Base-by-base conservation (phyloP, 495 filamentous ascomycete species). In the Cryomyces minteri region DNA sequence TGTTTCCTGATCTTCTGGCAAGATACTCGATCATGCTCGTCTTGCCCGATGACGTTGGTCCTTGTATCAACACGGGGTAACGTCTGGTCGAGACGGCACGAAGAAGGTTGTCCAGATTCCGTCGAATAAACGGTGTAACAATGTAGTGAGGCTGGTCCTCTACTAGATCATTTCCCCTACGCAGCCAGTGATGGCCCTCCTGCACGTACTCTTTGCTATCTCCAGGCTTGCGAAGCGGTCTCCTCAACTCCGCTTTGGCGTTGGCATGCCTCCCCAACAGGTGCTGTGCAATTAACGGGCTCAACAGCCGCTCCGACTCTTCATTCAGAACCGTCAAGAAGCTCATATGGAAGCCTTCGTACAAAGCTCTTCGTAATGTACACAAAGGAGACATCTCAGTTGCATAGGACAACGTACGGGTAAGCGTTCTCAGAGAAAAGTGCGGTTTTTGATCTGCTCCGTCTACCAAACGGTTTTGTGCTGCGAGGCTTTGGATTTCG, bases 11-110 rank as follows among this genome's bases (percentile, higher is more conserved):
- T 40, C 84, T 80, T 58, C 90, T 90, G 5, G 92, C 92, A 31
- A 99, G 72, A 58, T 94, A 94, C 59, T 95, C 88, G 43, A 99
- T 88, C 92, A 99, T 95, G 58, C 88, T 94, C 0, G 92, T 99
- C 62, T 99, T 99, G 45, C 92, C 92, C 32, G 86, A 79, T 34
- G 90, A 96, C 0, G 92, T 99, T 25, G 92, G 92, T 5, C 92
- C 92, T 57, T 99, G 92, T 12, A 99, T 76, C n/a, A 99, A 66
- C 39, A 99, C 82, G 9, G 92, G 92, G 59, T 92, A 96, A 45
- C 81, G 76, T 32, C 87, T 73, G 6, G 88, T 94, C 0, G 88
- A 94, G 39, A 82, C 84, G 18, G 92, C 92, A 54, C 92, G 69
- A 28, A 95, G 85, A 11, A 99, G 64, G 54, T 96, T 99, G 51